A percentile compares a stretch with the other conserved stretches of the same genome.
Conservation (phyloP, 805 yeast species). For the Wickerhamiella hasegawae region DNA sequence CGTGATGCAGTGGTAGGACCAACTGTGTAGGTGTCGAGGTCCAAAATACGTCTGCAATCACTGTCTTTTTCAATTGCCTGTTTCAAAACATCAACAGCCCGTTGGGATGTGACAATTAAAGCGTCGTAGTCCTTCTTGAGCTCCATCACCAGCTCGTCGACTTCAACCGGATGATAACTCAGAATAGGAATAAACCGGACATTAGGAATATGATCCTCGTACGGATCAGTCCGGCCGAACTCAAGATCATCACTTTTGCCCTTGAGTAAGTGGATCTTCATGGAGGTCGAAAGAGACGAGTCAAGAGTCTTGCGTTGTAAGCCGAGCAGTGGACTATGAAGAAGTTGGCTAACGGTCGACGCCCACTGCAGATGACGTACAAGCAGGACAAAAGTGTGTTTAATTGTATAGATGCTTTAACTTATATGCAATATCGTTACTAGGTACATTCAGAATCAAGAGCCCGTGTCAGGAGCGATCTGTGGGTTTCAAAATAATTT, state of each 20-base stretch:
- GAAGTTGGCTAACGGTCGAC: no score
- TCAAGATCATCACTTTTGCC: conserved; percentile 35
- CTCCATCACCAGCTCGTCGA: conserved; percentile 28
- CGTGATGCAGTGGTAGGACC: conserved; percentile 75
- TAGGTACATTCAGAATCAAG: no score
- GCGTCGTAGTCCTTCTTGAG: conserved; percentile 33
- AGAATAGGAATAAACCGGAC: conserved; percentile 60
- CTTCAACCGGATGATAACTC: conserved; percentile 39
- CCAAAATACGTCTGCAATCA: conserved; percentile 6
- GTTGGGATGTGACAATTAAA: conserved; percentile 70
- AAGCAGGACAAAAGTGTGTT: no score
- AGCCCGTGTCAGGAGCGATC: no score
- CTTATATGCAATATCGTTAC: no score
- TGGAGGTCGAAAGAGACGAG: no score
- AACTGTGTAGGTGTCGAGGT: conserved; percentile 54
- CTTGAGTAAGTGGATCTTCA: conserved; percentile 34
- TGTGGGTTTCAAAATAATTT: no score
- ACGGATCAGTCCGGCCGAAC: conserved; percentile 44
- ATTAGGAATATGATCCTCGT: conserved; percentile 29
- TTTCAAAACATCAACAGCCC: conserved; percentile 73
- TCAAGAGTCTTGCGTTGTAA: no score
- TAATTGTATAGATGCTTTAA: no score
- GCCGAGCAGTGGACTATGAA: no score
- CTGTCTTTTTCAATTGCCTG: conserved; percentile 13
- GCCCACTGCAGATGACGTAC: no score